These are phyloP conservation scores for Cylindrotheca fusiformis DNA, from an alignment of 108 stramenopile species.

Conservation along the genomic window DNA sequence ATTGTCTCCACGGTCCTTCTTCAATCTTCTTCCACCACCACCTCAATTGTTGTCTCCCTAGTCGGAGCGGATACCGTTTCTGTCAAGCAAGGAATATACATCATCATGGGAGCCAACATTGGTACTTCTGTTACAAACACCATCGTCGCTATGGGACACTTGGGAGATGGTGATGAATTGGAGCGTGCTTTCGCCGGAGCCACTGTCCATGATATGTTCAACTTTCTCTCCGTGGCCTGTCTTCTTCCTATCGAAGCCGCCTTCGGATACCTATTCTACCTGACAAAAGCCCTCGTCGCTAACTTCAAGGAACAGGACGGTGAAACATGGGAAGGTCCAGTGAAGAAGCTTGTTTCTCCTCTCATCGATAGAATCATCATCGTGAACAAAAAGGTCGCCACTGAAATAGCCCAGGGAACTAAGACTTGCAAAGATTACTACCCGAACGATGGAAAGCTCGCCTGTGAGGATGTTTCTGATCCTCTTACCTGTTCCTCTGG, in stretches of 20 bases:
- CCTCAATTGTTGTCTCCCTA: slow-evolving; percentile 83
- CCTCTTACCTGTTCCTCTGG: slow-evolving; percentile 63
- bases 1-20: slow-evolving; percentile 81
- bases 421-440: slow-evolving; percentile 58
- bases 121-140: slow-evolving; percentile 84
- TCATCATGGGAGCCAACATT: slow-evolving; percentile 56
- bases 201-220: slow-evolving; percentile 92
- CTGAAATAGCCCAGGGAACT: slow-evolving; percentile 54
- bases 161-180: slow-evolving; percentile 82
- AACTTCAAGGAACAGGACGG: slow-evolving; percentile 38
- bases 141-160: slow-evolving; percentile 85
- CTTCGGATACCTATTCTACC: slow-evolving; percentile 48
- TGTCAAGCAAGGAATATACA: slow-evolving; percentile 76
- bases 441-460: slow-evolving; percentile 28
- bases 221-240: slow-evolving; percentile 78
- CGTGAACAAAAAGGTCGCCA: slow-evolving; percentile 78
- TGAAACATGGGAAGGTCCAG: slow-evolving; percentile 74
- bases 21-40: slow-evolving; percentile 87
- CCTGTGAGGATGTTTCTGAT: slow-evolving; percentile 35
- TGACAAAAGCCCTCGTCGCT: slow-evolving; percentile 69
- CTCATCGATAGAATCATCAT: slow-evolving; percentile 65
- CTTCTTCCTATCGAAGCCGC: slow-evolving; percentile 78
- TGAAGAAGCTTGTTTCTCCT: slow-evolving; percentile 76
- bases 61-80: slow-evolving; percentile 65
- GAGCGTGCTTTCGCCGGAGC: slow-evolving; percentile 90